A percentile compares a stretch with the other conserved stretches of the same genome.
Conservation (phyloP, 1,284 basidiomycete genomes). For the Rhizoctonia solani region DNA sequence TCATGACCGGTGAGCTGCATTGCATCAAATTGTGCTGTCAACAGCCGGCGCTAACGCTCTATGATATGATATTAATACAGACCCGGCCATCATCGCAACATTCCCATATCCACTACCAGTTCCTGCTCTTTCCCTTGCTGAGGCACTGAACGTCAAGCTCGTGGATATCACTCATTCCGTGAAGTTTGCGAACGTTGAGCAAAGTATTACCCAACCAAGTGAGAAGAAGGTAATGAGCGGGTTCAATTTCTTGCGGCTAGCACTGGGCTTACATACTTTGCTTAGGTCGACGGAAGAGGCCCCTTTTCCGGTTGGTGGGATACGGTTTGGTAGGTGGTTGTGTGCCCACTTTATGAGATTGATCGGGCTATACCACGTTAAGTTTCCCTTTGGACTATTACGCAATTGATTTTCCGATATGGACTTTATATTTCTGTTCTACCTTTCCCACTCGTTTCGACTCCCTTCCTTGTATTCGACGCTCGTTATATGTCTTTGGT, state of each 20-base stretch:
- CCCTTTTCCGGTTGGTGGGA: conserved; percentile 12
- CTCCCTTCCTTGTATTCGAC: no score
- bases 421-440: no score
- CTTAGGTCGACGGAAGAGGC: neutral
- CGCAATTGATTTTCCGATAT: no score
- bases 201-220: conserved; percentile 15
- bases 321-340: neutral
- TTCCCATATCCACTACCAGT: conserved; percentile 3
- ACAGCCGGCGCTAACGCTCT: neutral
- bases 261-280: no score
- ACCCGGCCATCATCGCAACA: neutral
- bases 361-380: no score
- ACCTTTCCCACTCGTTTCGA: no score
- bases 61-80: neutral
- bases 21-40: neutral
- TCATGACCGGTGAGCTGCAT: neutral
- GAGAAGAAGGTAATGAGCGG: conserved; percentile 9
- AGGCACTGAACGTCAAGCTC: conserved; percentile 27
- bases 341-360: no score
- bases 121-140: neutral
- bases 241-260: neutral
- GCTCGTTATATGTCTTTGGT: no score
- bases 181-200: conserved; percentile 7
- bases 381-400: no score
- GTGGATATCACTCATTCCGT: conserved; percentile 10